phyloP scores from a whole-genome alignment of 2,329 filamentous ascomycete genomes.

The Talaromyces sp. region DNA sequence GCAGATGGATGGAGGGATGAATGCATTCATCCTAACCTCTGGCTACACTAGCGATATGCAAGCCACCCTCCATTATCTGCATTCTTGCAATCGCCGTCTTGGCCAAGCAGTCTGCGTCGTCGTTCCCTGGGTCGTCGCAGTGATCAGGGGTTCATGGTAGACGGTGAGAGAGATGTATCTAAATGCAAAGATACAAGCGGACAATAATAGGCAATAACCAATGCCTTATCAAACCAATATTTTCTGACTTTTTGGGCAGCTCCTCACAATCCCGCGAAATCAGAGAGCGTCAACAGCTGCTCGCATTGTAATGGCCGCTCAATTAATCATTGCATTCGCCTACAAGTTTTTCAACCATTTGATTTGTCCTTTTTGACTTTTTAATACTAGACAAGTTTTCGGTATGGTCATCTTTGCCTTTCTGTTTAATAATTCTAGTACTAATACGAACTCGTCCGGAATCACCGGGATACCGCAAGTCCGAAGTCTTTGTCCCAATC shows the following conservation, averaged over 20 bases:
- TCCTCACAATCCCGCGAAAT: conserved; percentile 21
- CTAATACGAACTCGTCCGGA: not conserved
- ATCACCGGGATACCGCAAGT: conserved; percentile 8
- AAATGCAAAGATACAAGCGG: conserved; percentile 1
- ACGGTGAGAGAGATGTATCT: no score
- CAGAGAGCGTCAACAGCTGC: conserved; percentile 20
- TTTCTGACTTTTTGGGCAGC: conserved; percentile 18
- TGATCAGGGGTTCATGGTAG: no score
- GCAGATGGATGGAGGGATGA: no score
- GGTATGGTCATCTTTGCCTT: conserved; percentile 25
- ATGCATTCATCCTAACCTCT: no score
- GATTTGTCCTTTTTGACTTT: not conserved
- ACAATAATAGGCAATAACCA: not conserved
- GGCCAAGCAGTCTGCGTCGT: no score
- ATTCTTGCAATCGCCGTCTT: no score
- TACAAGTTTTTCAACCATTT: not conserved
- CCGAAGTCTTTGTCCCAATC: conserved; percentile 20
- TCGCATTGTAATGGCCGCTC: conserved; percentile 19
- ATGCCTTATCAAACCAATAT: conserved; percentile 16
- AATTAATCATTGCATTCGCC: conserved; percentile 5
- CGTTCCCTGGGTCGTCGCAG: no score
- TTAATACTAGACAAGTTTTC: conserved; percentile 12
- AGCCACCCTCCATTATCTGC: no score
- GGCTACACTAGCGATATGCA: no score
- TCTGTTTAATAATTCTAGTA: conserved; percentile 18